Conservation (phyloP, 495 filamentous ascomycete species). For the Glonium stellatum region DNA sequence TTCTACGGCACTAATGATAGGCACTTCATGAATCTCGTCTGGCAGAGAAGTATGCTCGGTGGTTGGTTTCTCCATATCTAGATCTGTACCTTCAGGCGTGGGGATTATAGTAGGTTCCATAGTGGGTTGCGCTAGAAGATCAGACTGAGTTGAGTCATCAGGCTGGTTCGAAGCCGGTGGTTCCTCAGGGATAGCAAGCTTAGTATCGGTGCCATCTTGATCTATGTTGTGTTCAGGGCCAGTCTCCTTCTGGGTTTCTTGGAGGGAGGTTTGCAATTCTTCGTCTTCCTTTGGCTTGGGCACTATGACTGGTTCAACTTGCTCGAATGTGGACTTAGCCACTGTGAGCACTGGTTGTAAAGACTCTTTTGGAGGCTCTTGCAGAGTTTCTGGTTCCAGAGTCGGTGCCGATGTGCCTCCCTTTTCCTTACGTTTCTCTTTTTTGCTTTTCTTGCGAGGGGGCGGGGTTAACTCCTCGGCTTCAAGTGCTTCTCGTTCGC, state of each 20-base stretch:
- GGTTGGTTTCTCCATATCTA: not conserved
- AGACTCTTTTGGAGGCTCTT: not conserved
- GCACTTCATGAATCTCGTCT: not conserved
- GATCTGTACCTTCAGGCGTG: not conserved
- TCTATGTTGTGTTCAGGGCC: no score
- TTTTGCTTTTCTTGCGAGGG: conserved; percentile 4
- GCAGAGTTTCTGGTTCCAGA: not conserved
- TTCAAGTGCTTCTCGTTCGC: not conserved
- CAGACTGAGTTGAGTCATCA: not conserved
- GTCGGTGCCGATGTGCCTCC: not conserved
- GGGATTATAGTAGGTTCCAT: not conserved
- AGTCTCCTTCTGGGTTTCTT: no score
- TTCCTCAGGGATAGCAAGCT: not conserved
- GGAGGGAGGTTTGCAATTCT: no score
- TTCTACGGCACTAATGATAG: not conserved
- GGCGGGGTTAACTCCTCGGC: not conserved
- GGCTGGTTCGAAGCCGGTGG: not conserved
- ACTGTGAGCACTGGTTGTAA: not conserved
- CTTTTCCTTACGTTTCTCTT: conserved; percentile 10
- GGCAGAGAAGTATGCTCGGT: not conserved
- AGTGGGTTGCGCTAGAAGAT: not conserved
- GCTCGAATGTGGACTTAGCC: not conserved
- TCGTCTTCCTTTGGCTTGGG: no score
- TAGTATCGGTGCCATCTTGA: no score
- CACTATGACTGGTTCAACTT: not conserved